Evolutionary conservation across 2,329 filamentous ascomycete genomes (phyloP), one percentile per base, ranked within the genome.

Genomic region (Camptophora hylomeconis): DNA sequence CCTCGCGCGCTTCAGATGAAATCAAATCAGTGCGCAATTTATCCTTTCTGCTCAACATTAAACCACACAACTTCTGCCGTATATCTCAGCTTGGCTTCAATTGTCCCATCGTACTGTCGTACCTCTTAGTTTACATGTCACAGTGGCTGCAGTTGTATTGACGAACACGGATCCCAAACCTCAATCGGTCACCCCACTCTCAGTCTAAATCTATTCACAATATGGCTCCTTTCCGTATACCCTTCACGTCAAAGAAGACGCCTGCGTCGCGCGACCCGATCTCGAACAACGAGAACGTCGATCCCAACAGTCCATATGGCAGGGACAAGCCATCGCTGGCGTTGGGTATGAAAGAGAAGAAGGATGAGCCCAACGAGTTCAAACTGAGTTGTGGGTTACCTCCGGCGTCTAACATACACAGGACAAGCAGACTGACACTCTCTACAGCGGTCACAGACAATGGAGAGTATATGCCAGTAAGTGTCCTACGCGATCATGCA

Each of bases 391-490:
- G 79, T 82, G 69, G 47, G 72, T 15, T 10, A 13, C 16, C 23
- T 28, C 15, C 32, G 24, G 24, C 27, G n/a, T 26, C n/a, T 9
- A 17, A n/a, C 15, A 16, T 17, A 18, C 12, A 28, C 17, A 27
- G 22, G 24, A 21, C 28, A 37, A 31, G 41, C 41, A 49, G 39
- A 45, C 49, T 52, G 40, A 50, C 40, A n/a, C n/a, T 36, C 24
- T 17, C 13, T 38, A 44, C 52, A 94, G 87, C 94, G 41, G 89
- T 95, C 54, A 92, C 92, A 51, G 86, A 92, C 57, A 92, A 80
- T 53, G 87, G 87, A 42, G 80, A 93, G 38, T 95, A 92, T 59
- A 71, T 95, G 43, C 87, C 87, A 45, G 83, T 89, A 74, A 36
- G 36, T 57, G 72, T 22, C 8, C 26, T 17, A 28, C 25, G 14